A percentile compares a stretch with the other conserved stretches of the same genome.
These are phyloP conservation scores for Aureobasidium sp. DNA, from an alignment of 2,329 filamentous ascomycete genomes.

Conservation along the genomic window DNA sequence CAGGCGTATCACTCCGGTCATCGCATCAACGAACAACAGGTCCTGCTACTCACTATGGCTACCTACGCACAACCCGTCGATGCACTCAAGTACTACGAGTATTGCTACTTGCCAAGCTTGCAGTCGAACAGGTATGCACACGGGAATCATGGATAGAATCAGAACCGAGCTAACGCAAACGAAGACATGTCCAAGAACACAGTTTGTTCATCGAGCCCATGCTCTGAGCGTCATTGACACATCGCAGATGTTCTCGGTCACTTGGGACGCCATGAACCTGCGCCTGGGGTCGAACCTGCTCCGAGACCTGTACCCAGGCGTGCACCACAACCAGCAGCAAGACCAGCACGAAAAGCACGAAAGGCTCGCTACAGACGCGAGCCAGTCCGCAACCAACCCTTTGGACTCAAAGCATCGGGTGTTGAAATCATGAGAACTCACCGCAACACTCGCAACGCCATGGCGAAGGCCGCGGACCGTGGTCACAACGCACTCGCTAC, in stretches of 20 bases:
- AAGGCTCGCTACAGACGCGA: neutral
- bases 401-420: neutral
- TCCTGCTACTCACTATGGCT: neutral
- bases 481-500: neutral
- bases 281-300: neutral
- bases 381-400: neutral
- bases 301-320: neutral
- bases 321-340: neutral
- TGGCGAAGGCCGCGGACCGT: neutral
- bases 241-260: neutral
- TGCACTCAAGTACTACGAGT: slow-evolving; percentile 9
- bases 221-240: neutral
- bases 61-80: slow-evolving; percentile 7
- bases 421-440: neutral
- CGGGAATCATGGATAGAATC: too few relatives aligned
- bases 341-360: neutral
- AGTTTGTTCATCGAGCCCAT: neutral
- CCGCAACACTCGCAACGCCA: neutral
- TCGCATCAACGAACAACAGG: neutral
- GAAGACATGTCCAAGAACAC: neutral
- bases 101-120: neutral
- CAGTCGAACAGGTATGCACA: neutral
- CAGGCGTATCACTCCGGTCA: neutral
- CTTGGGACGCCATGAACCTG: neutral
- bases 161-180: neutral